Base-by-base conservation (phyloP, 805 yeast genomes). In the Ogataea pini region DNA sequence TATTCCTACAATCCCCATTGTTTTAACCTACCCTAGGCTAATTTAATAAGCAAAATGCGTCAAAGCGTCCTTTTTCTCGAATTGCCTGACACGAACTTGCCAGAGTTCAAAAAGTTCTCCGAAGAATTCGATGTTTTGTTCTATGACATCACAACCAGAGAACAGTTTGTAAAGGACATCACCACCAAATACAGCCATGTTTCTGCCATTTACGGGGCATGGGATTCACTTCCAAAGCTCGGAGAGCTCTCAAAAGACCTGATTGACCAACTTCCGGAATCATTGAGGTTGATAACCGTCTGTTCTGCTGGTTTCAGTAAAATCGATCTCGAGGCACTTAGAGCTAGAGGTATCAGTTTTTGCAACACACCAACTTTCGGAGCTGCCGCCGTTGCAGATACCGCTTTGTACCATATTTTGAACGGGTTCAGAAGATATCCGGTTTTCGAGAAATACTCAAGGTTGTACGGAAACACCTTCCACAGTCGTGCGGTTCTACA, bases 311-410 rank as follows among this genome's bases (percentile, higher is more conserved):
- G 83, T 1, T 69, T 58, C 57, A 78, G 76, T 44, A 72, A 68
- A 12, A 69, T 71, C 47, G 78, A 77, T 60, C 68, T 72, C 2
- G 50, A 50, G 4, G 64, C 56, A 7, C 58, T 79, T 65, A 56
- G 55, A 55, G 46, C 33, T 7, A 42, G 42, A 44, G 76, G 75
- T 12, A 78, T 87, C 22, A 58, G 68, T 7, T 70, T 87, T 50
- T 79, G 86, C 50, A 84, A 87, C 59, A 82, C 82, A 47, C 78
- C 87, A 50, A 68, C 77, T 9, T 69, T 72, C 33, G 81, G 85
- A 0, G 79, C 86, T 1, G 79, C 73, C 34, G 84, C 86, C 13
- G 95, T 87, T 22, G 86, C 91, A 3, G 95, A 87, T 53, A 68
- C 83, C 49, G 92, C 84, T 3, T 67, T 85, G 38, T 76, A 70